phyloP scores from a whole-genome alignment of 768 basidiomycete species.

The Postia placenta region DNA sequence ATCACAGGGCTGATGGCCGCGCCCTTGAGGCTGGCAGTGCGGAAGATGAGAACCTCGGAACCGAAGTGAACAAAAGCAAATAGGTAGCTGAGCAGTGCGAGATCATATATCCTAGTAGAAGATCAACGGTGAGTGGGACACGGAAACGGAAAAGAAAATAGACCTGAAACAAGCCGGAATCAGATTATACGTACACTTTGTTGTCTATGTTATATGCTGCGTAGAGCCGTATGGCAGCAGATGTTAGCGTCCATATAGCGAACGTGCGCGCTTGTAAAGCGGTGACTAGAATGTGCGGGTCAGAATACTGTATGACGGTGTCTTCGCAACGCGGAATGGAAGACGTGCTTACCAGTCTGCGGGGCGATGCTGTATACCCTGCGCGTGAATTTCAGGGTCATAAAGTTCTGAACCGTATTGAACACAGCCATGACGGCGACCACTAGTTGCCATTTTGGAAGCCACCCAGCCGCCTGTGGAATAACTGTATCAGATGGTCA shows the following conservation, averaged over 20 bases:
- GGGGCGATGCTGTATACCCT: slow-evolving; percentile 59
- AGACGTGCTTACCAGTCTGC: slow-evolving; percentile 21
- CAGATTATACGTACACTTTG: slow-evolving; percentile 54
- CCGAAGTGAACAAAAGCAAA: slow-evolving; percentile 88
- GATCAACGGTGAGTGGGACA: not conserved
- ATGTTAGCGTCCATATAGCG: slow-evolving; percentile 84
- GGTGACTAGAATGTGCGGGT: slow-evolving; percentile 54
- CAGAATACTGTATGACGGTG: too few species aligned
- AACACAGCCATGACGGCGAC: slow-evolving; percentile 74
- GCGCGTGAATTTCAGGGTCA: slow-evolving; percentile 71
- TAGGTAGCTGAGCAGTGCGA: slow-evolving; percentile 82
- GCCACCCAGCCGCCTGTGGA: slow-evolving; percentile 59
- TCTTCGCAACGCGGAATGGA: too few species aligned
- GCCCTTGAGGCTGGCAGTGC: slow-evolving; percentile 55
- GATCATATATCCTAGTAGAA: slow-evolving; percentile 73
- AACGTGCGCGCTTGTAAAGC: slow-evolving; percentile 84
- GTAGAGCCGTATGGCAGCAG: slow-evolving; percentile 77
- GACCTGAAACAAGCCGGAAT: not conserved
- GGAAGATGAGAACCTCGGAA: slow-evolving; percentile 80
- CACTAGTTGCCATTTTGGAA: slow-evolving; percentile 87
- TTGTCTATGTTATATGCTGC: slow-evolving; percentile 86
- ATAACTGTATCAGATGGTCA: slow-evolving; percentile 28
- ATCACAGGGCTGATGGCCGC: slow-evolving; percentile 71
- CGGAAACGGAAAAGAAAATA: not conserved
- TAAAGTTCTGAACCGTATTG: slow-evolving; percentile 82